phyloP scores from a whole-genome alignment of 2,329 filamentous ascomycete species.

The Claviceps sp. region DNA sequence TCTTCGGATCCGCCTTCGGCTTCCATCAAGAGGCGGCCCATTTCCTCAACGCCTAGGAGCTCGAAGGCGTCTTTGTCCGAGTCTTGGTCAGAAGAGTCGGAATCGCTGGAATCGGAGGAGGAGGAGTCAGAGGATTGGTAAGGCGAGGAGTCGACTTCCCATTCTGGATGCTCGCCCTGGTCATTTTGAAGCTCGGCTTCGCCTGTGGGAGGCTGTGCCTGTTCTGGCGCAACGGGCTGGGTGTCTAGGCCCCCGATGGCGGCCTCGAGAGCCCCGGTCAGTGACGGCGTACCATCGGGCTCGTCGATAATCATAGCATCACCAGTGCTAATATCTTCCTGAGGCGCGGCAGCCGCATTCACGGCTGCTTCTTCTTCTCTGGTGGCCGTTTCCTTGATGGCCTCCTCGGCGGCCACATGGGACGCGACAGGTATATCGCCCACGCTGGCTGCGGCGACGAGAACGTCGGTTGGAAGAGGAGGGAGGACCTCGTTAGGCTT shows the following conservation, averaged over 20 bases:
- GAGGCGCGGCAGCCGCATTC: not conserved
- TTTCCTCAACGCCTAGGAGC: constrained; percentile 67
- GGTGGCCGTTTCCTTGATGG: not conserved
- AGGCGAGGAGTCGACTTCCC: constrained; percentile 70
- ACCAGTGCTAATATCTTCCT: constrained; percentile 9
- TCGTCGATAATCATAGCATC: constrained; percentile 26
- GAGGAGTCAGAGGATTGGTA: constrained; percentile 48
- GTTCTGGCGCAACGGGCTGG: constrained; percentile 6
- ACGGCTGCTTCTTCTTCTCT: not conserved
- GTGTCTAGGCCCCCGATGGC: constrained; percentile 25
- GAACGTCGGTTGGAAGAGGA: constrained; percentile 21
- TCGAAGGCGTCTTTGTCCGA: constrained; percentile 52
- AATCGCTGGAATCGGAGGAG: constrained; percentile 34
- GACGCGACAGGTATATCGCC: constrained; percentile 7
- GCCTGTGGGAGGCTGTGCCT: constrained; percentile 2
- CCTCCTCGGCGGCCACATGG: not conserved
- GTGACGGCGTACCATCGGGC: constrained; percentile 21
- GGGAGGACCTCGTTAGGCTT: constrained; percentile 28
- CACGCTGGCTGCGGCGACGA: constrained; percentile 16
- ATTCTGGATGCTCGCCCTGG: constrained; percentile 51
- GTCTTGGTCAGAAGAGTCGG: constrained; percentile 43
- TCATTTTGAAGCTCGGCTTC: constrained; percentile 18
- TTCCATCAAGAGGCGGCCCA: constrained; percentile 73
- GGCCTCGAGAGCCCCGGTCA: constrained; percentile 31
- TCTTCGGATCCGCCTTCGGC: constrained; percentile 70